Base-by-base conservation (phyloP, 768 basidiomycete genomes). In the Mycena alexandri region DNA sequence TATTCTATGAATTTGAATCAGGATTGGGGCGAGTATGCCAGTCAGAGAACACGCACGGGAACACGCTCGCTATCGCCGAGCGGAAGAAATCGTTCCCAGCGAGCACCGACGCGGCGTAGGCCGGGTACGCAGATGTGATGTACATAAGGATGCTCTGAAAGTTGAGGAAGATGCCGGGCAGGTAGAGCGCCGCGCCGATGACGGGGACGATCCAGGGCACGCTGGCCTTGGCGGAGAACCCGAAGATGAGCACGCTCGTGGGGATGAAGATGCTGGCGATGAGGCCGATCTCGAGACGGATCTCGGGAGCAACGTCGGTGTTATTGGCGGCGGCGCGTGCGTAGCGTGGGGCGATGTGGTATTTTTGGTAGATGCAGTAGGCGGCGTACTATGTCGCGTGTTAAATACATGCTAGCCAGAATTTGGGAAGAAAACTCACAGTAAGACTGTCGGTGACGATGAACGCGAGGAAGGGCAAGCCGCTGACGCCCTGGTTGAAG, bases 141-240 rank as follows among this genome's bases (percentile, higher is more conserved):
- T 80, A 80, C 53, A 74, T 79, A 38, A 75, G 67, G 0, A 69
- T 62, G 9, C 69, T 67, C 55, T 72, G 69, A 71, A 80, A 79
- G 56, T 75, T 73, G 50, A 78, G 73, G 61, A 76, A 76, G 16
- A 77, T 72, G 11, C 77, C 76, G 12, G 74, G 65, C 41, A 74
- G 62, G 67, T 77, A 79, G 36, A 81, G 57, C 44, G 57, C 57
- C 24, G 57, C 57, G 57, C 57, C 57, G 33, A 58, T 58, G 57
- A 58, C 21, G 57, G 57, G 57, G 44, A 58, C 57, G 57, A 58
- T 58, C 57, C 57, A 58, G 33, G 25, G 57, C n/a, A 58, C 44
- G 44, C 33, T 47, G 44, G 57, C 10, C 29, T 58, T 58, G 0
- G 56, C 44, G 25, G 43, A 44, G 29, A 58, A 56, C 17, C 56